Evolutionary conservation across 805 yeast genomes (phyloP).

Genomic region (Martiniozyma abietophila): DNA sequence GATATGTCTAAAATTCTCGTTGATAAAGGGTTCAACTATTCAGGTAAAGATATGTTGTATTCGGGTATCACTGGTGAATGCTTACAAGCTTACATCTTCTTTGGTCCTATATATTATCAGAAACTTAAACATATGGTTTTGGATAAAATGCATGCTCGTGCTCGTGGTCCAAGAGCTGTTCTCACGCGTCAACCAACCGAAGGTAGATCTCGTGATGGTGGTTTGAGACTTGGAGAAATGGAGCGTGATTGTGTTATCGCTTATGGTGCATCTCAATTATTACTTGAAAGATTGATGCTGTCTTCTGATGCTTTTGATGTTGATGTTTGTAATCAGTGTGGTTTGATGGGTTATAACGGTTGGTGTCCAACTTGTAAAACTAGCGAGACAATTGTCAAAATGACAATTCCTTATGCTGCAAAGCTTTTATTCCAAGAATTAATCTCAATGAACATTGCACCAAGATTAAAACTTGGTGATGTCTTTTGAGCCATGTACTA

Average conservation of each 20-base stretch:
- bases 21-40: slow-evolving; percentile 85
- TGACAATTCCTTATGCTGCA: slow-evolving; percentile 99
- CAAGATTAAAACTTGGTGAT: slow-evolving; percentile 82
- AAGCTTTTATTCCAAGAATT: slow-evolving; percentile 94
- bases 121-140: slow-evolving; percentile 97
- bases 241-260: slow-evolving; percentile 99
- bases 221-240: slow-evolving; percentile 97
- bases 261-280: slow-evolving; percentile 93
- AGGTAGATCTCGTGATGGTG: slow-evolving; percentile 99
- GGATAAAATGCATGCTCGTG: slow-evolving; percentile 99
- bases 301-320: slow-evolving; percentile 98
- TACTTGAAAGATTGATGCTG: slow-evolving; percentile 89
- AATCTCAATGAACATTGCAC: slow-evolving; percentile 98
- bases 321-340: slow-evolving; percentile 88
- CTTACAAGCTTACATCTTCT: slow-evolving; percentile 93
- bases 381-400: slow-evolving; percentile 74
- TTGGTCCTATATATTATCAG: slow-evolving; percentile 97
- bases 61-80: slow-evolving; percentile 98
- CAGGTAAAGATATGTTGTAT: slow-evolving; percentile 96
- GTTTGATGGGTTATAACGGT: slow-evolving; percentile 92
- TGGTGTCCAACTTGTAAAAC: slow-evolving; percentile 98
- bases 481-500: slow-evolving; percentile 65
- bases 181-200: slow-evolving; percentile 97
- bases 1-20: slow-evolving; percentile 90
- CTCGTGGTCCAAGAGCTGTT: slow-evolving; percentile 98